phyloP scores from a whole-genome alignment of 2,329 filamentous ascomycete genomes.

The Penicillium sp. region DNA sequence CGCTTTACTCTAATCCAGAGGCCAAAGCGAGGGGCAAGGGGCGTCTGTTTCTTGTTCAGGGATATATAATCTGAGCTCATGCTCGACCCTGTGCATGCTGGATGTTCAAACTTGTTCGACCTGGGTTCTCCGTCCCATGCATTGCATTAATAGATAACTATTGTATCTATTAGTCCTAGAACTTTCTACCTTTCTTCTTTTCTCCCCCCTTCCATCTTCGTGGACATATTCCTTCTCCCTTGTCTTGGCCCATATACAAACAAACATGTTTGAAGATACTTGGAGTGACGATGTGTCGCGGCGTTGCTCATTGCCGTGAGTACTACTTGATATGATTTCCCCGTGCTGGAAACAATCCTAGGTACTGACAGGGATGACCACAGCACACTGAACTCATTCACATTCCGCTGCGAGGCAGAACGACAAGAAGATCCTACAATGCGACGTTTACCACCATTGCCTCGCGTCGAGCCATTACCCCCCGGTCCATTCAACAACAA shows the following conservation, averaged over 20 bases:
- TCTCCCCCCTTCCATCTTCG: not conserved
- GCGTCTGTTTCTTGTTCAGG: slow-evolving; percentile 3
- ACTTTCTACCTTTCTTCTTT: slow-evolving; percentile 7
- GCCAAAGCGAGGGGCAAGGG: slow-evolving; percentile 17
- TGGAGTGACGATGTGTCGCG: slow-evolving; percentile 25
- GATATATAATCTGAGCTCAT: slow-evolving; percentile 15
- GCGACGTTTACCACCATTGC: slow-evolving; percentile 35
- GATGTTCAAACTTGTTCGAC: not conserved
- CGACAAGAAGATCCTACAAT: slow-evolving; percentile 29
- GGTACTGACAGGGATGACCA: slow-evolving; percentile 3
- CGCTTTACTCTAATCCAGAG: slow-evolving; percentile 14
- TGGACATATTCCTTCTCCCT: not conserved
- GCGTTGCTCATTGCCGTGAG: slow-evolving; percentile 36
- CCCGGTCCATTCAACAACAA: slow-evolving; percentile 35
- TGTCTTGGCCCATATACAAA: slow-evolving; percentile 15
- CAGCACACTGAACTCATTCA: slow-evolving; percentile 24
- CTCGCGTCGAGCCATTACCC: slow-evolving; percentile 33
- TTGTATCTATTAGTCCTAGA: not conserved
- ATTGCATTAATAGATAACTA: slow-evolving; percentile 9
- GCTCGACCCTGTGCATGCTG: slow-evolving; percentile 6
- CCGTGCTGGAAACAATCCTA: not conserved
- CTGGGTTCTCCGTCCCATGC: slow-evolving; percentile 5
- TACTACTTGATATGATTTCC: not conserved
- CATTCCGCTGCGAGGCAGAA: slow-evolving; percentile 16
- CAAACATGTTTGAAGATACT: slow-evolving; percentile 30